Evolutionary conservation across 345 rosid genomes (phyloP), one percentile per base, ranked within the genome.

Genomic region (Salix exigua): DNA sequence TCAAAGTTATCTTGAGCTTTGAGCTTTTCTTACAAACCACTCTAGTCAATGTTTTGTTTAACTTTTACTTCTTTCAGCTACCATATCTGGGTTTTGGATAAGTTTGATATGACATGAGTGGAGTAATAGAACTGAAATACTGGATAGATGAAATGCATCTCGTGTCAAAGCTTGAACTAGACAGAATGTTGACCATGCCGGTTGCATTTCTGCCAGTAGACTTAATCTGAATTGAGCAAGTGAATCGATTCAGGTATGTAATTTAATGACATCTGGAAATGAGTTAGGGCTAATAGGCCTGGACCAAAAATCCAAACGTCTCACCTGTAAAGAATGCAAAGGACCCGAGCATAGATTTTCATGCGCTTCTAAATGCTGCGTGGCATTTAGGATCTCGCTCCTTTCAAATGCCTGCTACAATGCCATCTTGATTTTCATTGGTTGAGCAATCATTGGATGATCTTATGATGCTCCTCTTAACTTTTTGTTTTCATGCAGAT

Each of bases 401-500:
- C 23, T 48, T 14, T 25, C 18, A 11, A 46, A 14, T 62, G 6
- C 16, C 30, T 21, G 30, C 16, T 62, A 21, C 30, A 18, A n/a
- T 62, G 28, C 12, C 35, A 4, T 51, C 23, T 48, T 28, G 28
- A 17, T 71, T 71, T 51, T 7, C 16, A 50, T 28, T 18, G 17
- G n/a, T 28, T 71, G 42, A n/a, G 69, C 37, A 30, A n/a, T 68
- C 60, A 68, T 68, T 33, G 44, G 44, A 40, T 40, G 61, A 21
- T 13, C 68, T 51, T 38, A 12, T 33, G 53, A 28, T 19, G 23
- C 8, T 44, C 50, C 13, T 30, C 68, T 62, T 25, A 72, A 66
- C 31, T 14, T n/a, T 25, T 58, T 19, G 19, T 19, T 62, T 75
- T 82, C 80, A 21, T 65, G 23, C 91, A 95, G 97, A 94, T 94